phyloP scores from a whole-genome alignment of 1,139 yeast species.

The Saccharomycopsis hybrid region DNA sequence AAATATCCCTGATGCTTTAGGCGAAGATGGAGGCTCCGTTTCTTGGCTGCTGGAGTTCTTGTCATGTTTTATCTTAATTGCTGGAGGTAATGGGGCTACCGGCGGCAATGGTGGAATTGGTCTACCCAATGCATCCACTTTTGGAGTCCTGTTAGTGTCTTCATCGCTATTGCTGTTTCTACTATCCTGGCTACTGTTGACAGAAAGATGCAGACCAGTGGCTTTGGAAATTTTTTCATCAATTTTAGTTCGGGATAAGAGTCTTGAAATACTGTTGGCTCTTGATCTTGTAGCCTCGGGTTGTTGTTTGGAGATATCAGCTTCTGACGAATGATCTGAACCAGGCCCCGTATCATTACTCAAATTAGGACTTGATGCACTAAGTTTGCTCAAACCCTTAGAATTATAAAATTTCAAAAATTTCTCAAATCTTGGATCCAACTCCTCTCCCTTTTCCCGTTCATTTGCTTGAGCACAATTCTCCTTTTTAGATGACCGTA shows the following conservation, averaged over 20 bases:
- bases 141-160: constrained; percentile 6
- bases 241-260: neutral
- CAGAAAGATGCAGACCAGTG: neutral
- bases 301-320: neutral
- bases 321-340: neutral
- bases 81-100: constrained; percentile 43
- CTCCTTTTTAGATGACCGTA: neutral
- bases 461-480: neutral
- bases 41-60: neutral
- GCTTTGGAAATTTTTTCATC: neutral
- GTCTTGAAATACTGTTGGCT: neutral
- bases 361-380: neutral
- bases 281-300: neutral
- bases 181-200: neutral
- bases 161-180: neutral
- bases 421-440: constrained; percentile 53
- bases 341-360: neutral
- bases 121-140: constrained; percentile 33
- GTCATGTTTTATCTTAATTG: constrained; percentile 23
- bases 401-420: constrained; percentile 46
- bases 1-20: constrained; percentile 3
- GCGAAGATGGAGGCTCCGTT: neutral
- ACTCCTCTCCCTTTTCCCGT: constrained; percentile 3
- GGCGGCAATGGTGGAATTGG: constrained; percentile 45
- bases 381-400: constrained; percentile 32